phyloP scores from a whole-genome alignment of 192 early-diverging fungal species.

The Coemansia guatemalensis region DNA sequence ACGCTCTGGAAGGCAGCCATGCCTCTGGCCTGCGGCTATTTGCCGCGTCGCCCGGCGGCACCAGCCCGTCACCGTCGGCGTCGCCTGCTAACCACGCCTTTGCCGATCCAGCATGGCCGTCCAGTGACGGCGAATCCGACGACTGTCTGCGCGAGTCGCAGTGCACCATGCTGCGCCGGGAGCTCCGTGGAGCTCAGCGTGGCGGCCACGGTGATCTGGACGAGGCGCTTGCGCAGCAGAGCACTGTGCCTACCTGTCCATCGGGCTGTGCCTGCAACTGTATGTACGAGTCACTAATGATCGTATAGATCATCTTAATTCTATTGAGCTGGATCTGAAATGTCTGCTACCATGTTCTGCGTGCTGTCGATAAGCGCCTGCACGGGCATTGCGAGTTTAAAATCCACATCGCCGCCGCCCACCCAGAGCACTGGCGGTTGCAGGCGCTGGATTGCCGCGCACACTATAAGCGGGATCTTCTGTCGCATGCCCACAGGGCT shows the following conservation, averaged over 20 bases:
- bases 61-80: not conserved
- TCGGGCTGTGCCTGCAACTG: constrained; percentile 51
- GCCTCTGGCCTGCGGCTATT: not conserved
- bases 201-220: not conserved
- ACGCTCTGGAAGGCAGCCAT: not conserved
- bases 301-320: constrained; percentile 8
- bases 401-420: constrained; percentile 84
- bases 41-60: not conserved
- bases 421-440: constrained; percentile 69
- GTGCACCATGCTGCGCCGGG: constrained; percentile 1
- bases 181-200: not conserved
- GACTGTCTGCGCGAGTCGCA: constrained; percentile 21
- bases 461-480: constrained; percentile 65
- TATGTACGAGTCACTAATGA: constrained; percentile 32
- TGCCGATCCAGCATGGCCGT: constrained; percentile 10
- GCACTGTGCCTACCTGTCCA: constrained; percentile 44
- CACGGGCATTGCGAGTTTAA: constrained; percentile 74
- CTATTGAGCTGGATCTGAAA: constrained; percentile 17
- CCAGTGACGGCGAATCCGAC: constrained; percentile 31
- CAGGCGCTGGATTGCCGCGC: constrained; percentile 60
- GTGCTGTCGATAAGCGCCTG: constrained; percentile 58
- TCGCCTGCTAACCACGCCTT: not conserved
- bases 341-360: constrained; percentile 23
- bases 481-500: constrained; percentile 64
- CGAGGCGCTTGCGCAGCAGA: constrained; percentile 12